Evolutionary conservation across 306 rosid species (phyloP).

Genomic region (Trifolium repens): DNA sequence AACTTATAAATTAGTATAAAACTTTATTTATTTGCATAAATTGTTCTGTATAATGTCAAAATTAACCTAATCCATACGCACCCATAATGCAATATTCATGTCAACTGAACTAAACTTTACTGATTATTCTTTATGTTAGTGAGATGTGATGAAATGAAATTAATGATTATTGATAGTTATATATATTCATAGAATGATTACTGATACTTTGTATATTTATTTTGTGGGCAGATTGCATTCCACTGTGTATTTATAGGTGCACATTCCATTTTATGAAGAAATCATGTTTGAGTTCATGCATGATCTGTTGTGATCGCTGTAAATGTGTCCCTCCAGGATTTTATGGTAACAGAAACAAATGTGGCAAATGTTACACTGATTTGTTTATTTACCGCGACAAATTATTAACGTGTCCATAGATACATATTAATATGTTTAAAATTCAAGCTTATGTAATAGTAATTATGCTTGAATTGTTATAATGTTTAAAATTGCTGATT

Average conservation of each 20-base stretch:
- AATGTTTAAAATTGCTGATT: constrained; percentile 28
- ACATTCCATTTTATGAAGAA: constrained; percentile 58
- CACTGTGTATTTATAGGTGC: constrained; percentile 68
- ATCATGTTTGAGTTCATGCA: constrained; percentile 70
- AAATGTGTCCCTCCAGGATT: constrained; percentile 92
- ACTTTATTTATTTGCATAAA: no score
- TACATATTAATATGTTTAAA: no score
- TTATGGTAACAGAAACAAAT: constrained; percentile 70
- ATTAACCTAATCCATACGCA: no score
- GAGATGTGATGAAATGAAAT: no score
- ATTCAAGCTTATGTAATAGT: not conserved
- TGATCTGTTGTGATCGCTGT: constrained; percentile 83
- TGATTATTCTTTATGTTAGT: no score
- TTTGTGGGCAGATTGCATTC: constrained; percentile 56
- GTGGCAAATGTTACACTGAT: constrained; percentile 87
- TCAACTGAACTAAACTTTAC: no score
- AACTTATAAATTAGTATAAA: no score
- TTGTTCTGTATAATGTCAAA: no score
- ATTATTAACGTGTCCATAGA: constrained; percentile 65
- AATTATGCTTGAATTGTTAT: no score
- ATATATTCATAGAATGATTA: not conserved
- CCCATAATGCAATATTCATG: no score
- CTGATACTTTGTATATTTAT: not conserved
- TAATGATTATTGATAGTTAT: not conserved
- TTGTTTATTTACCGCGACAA: constrained; percentile 63